phyloP scores from a whole-genome alignment of 495 filamentous ascomycete species.

The Sporormia fimetaria region DNA sequence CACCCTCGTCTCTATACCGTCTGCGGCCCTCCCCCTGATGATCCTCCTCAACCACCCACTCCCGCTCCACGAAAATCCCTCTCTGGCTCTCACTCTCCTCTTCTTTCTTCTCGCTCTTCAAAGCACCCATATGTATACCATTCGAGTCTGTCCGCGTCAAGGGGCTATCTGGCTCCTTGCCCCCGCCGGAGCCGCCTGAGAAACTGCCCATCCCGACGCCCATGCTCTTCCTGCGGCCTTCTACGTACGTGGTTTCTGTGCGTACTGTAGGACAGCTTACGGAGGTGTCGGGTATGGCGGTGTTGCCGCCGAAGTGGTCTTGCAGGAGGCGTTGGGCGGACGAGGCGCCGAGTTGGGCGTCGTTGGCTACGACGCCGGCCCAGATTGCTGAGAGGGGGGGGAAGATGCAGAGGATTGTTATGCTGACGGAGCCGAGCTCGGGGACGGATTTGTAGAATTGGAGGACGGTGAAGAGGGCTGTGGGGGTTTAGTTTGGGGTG shows the following conservation, averaged over 20 bases:
- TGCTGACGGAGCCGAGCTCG: slow-evolving; percentile 49
- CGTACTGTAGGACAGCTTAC: too few relatives aligned
- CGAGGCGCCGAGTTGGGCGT: slow-evolving; percentile 8
- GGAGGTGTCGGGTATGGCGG: too few relatives aligned
- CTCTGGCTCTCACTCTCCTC: neutral
- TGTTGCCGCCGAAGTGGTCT: slow-evolving; percentile 3
- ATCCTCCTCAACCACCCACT: slow-evolving; percentile 8
- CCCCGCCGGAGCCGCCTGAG: too few relatives aligned
- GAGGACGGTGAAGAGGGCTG: slow-evolving; percentile 59
- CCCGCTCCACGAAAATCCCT: slow-evolving; percentile 5
- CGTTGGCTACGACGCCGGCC: slow-evolving; percentile 44
- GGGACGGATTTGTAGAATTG: slow-evolving; percentile 40
- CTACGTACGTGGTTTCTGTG: neutral
- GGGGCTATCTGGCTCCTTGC: slow-evolving; percentile 8
- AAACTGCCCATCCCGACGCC: neutral
- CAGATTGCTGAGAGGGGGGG: slow-evolving; percentile 73
- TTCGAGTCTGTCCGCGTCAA: neutral
- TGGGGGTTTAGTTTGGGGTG: slow-evolving; percentile 5
- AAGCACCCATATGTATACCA: too few relatives aligned
- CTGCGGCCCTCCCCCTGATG: too few relatives aligned
- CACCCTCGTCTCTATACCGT: too few relatives aligned
- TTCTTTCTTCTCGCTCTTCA: too few relatives aligned
- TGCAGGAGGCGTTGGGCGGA: slow-evolving; percentile 17
- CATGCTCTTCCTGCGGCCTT: neutral
- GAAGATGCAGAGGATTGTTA: slow-evolving; percentile 59